These are phyloP conservation scores for Wickerhamiella australiensis DNA, from an alignment of 805 yeast genomes.

Conservation along the genomic window DNA sequence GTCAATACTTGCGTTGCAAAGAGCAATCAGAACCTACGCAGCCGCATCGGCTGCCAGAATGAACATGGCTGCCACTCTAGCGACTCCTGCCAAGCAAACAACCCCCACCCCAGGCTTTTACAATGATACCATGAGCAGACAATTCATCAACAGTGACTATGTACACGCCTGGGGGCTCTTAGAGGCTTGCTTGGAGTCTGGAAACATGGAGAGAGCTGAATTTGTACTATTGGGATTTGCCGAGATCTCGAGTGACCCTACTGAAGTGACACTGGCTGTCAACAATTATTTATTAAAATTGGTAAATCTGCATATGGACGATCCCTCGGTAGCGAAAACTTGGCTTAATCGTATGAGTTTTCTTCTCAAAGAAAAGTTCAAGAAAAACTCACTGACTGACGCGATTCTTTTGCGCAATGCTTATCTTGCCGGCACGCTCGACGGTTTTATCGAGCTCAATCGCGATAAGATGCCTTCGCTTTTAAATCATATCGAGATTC, in stretches of 20 bases:
- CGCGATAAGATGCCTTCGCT: constrained; percentile 24
- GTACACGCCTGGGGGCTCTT: constrained; percentile 59
- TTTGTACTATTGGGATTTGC: constrained; percentile 52
- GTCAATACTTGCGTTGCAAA: not conserved
- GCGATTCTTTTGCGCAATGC: constrained; percentile 48
- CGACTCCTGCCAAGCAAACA: not conserved
- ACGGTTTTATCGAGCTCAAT: constrained; percentile 20
- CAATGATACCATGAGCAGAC: not conserved
- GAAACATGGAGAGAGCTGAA: constrained; percentile 58
- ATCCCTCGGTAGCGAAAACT: constrained; percentile 34
- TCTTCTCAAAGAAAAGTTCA: constrained; percentile 25
- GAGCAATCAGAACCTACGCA: not conserved
- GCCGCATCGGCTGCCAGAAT: not conserved
- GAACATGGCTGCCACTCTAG: not conserved
- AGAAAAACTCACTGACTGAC: constrained; percentile 44
- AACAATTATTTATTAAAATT: constrained; percentile 46
- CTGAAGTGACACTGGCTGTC: constrained; percentile 50
- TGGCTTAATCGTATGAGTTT: constrained; percentile 31
- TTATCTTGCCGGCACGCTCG: constrained; percentile 20
- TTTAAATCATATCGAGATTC: constrained; percentile 39
- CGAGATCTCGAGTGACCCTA: constrained; percentile 33
- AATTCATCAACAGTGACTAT: constrained; percentile 36
- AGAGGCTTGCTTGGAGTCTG: constrained; percentile 62
- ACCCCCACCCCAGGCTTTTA: not conserved
- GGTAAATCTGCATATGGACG: constrained; percentile 32